phyloP scores from a whole-genome alignment of 148 eudicot species.

The Camellia lanceoleosa region DNA sequence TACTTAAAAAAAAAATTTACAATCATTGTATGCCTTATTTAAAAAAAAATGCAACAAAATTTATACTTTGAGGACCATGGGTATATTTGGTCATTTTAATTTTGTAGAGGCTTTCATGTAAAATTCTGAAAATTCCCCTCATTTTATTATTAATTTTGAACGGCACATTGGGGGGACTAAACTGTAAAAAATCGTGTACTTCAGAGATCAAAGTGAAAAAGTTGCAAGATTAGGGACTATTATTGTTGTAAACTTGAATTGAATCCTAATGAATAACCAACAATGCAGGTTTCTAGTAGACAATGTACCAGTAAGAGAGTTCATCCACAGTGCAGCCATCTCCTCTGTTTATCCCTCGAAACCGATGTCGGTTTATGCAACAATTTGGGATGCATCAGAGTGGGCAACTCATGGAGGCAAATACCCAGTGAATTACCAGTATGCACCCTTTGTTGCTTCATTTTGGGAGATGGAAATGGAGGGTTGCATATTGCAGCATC shows the following conservation, averaged over 20 bases:
- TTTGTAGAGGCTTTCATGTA: too few species aligned
- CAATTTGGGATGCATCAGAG: constrained; percentile 93
- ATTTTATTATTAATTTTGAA: too few species aligned
- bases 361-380: constrained; percentile 72
- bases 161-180: too few species aligned
- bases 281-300: constrained; percentile 81
- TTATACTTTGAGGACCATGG: too few species aligned
- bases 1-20: too few species aligned
- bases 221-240: too few species aligned
- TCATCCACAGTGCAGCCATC: constrained; percentile 45
- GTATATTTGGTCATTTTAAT: too few species aligned
- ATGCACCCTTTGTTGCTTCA: constrained; percentile 77
- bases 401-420: constrained; percentile 99
- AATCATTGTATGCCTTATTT: too few species aligned
- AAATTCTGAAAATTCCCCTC: too few species aligned
- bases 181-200: too few species aligned
- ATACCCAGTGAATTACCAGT: constrained; percentile 79
- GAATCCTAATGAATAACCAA: not conserved
- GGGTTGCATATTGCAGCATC: constrained; percentile 51
- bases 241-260: not conserved
- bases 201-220: too few species aligned
- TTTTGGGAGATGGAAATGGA: constrained; percentile 54
- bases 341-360: constrained; percentile 72
- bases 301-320: constrained; percentile 83
- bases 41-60: too few species aligned